phyloP scores from a whole-genome alignment of 2,329 filamentous ascomycete species.

The Aspergillus melleus region DNA sequence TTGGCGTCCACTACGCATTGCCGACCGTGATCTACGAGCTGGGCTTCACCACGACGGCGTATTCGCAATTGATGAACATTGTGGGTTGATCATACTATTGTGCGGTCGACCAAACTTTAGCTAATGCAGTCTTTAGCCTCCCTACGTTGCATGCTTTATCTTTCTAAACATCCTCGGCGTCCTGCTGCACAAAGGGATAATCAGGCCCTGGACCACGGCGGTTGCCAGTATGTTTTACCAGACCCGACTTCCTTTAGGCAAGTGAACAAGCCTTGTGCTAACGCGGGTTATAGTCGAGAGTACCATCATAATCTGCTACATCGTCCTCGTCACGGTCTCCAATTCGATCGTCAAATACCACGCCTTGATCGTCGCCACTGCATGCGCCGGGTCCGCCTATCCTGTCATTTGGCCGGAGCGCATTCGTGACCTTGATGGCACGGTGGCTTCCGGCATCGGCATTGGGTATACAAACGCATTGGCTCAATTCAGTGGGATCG shows the following conservation, averaged over 20 bases:
- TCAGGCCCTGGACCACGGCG: conserved; percentile 40
- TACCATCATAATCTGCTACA: conserved; percentile 42
- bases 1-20: conserved; percentile 42
- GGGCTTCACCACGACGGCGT: conserved; percentile 43
- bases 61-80: conserved; percentile 48
- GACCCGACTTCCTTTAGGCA: not conserved
- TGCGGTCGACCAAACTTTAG: not conserved
- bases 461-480: conserved; percentile 47
- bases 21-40: conserved; percentile 48
- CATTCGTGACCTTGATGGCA: conserved; percentile 43
- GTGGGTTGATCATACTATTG: conserved; percentile 8
- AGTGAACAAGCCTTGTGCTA: conserved; percentile 7
- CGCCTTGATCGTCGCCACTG: conserved; percentile 35
- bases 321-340: conserved; percentile 37
- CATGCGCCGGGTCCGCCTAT: conserved; percentile 44
- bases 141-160: conserved; percentile 40
- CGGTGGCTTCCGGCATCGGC: conserved; percentile 41
- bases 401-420: conserved; percentile 49
- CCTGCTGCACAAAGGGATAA: conserved; percentile 37
- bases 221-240: conserved; percentile 34
- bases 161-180: conserved; percentile 39
- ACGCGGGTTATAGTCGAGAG: conserved; percentile 28
- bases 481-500: conserved; percentile 46
- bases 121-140: conserved; percentile 27
- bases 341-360: conserved; percentile 39